Base-by-base conservation (phyloP, 257 asterid species). In the Capsicum pubescens region DNA sequence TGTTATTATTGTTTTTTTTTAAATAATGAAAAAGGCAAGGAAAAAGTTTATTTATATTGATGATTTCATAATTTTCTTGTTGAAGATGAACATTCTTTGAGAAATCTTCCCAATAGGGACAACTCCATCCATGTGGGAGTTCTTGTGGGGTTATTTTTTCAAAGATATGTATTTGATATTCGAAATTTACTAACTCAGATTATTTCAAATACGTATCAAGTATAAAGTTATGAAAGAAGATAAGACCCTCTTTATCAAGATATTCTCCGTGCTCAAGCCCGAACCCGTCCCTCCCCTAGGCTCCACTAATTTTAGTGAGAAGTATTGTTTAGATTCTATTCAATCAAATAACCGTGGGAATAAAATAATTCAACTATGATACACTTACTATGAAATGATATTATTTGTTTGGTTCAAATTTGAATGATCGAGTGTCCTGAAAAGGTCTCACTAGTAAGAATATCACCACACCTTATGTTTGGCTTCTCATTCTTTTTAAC, bases 31-130 rank as follows among this genome's bases (percentile, higher is more conserved):
- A n/a, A 36, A 39, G 26, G 26, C 21, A 68, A 68, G 21, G 50
- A 42, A 16, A 70, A 16, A 70, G 50, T 16, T 39, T 42, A 42
- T 15, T 16, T 42, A 70, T 16, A n/a, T 0, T 42, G 56, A 16
- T 16, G 55, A 70, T 70, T 42, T 68, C 76, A 36, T 36, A 42
- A 70, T 70, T 70, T 69, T 39, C 55, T 42, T 42, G 54, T 70
- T 44, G 32, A 70, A 70, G 55, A 42, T 70, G 55, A 70, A 42
- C 15, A 70, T 69, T 69, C 12, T 67, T 17, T 15, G 32, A 15
- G 15, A 42, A 11, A 70, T 70, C 55, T 46, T 70, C 54, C 21
- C 16, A 39, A 9, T 16, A 42, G 78, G 21, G 32, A 69, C 78
- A 69, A 69, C 78, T 42, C 55, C 14, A 42, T 42, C 78, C 78